phyloP scores from a whole-genome alignment of 2,329 filamentous ascomycete genomes.

The Neurospora crassa region DNA sequence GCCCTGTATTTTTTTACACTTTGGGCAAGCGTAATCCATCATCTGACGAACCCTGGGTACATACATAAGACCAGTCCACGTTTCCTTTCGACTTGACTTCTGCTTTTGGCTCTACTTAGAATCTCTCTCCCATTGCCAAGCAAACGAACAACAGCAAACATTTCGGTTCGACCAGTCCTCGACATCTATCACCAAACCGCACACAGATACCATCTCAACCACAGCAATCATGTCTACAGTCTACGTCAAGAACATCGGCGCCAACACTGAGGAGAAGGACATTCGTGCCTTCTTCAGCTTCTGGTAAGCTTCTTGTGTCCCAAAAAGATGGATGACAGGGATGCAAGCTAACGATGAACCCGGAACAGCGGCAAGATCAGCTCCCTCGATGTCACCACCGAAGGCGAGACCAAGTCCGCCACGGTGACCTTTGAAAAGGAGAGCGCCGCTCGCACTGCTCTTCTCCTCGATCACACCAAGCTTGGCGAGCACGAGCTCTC shows the following conservation, averaged over 20 bases:
- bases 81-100: background rate
- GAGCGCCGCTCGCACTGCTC: conserved; percentile 91
- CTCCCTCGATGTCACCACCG: conserved; percentile 63
- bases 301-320: conserved; percentile 45
- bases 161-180: background rate
- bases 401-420: conserved; percentile 65
- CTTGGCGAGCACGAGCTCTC: conserved; percentile 79
- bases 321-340: background rate
- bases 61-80: background rate
- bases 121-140: background rate
- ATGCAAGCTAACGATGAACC: conserved; percentile 7
- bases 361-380: conserved; percentile 75
- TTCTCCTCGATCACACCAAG: conserved; percentile 94
- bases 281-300: conserved; percentile 97
- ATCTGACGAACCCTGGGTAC: background rate
- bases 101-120: conserved; percentile 1
- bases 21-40: background rate
- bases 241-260: conserved; percentile 81
- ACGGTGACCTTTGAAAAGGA: conserved; percentile 96
- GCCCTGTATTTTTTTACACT: background rate
- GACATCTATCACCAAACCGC: conserved; percentile 1
- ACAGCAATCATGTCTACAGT: conserved; percentile 56
- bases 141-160: conserved; percentile 1
- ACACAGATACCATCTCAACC: background rate
- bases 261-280: conserved; percentile 77